Base-by-base conservation (phyloP, 2,329 filamentous ascomycete genomes). In the Pseudocercospora cruenta region DNA sequence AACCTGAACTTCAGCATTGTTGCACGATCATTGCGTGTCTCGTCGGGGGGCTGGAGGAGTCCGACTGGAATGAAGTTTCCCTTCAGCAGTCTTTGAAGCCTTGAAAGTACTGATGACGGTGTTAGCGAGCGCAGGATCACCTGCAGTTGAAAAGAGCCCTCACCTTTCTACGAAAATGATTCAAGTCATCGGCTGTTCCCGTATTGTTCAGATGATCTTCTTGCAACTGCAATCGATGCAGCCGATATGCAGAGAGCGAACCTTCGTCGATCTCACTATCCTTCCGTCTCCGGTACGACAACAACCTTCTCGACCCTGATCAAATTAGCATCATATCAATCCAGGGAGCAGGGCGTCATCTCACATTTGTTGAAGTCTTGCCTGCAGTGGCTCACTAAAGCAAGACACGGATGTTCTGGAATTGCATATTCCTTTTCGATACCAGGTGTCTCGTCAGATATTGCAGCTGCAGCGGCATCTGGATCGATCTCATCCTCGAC, bases 301-400 rank as follows among this genome's bases (percentile, higher is more conserved):
- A 90, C 39, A 99, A 83, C 70, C 93, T 87, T 66, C 95, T 87
- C 21, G 93, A 95, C 95, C 94, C 91, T 93, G 57, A 24, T 6
- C 12, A 16, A 43, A 54, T 59, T 6, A 57, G 43, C 58, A 33
- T 55, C 7, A n/a, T 21, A 14, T 49, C 43, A 58, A 43, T 0
- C 8, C 3, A 21, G 31, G 43, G 12, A 55, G 24, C 39, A 36
- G 28, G 2, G 14, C 60, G 10, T n/a, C 19, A 39, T 73, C 82
- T 78, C 79, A 92, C 92, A 99, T 80, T 91, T 95, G 76, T 93
- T 94, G 77, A 99, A 99, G 0, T 86, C 84, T 77, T 99, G 95
- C 6, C 91, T 88, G 75, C 93, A 97, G 31, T 93, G 86, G 51
- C 86, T 88, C 21, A 93, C 85, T 24, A 94, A 81, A 73, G 91